Base-by-base conservation (phyloP, 169 alveolate species). In the Eimeria necatrix region DNA sequence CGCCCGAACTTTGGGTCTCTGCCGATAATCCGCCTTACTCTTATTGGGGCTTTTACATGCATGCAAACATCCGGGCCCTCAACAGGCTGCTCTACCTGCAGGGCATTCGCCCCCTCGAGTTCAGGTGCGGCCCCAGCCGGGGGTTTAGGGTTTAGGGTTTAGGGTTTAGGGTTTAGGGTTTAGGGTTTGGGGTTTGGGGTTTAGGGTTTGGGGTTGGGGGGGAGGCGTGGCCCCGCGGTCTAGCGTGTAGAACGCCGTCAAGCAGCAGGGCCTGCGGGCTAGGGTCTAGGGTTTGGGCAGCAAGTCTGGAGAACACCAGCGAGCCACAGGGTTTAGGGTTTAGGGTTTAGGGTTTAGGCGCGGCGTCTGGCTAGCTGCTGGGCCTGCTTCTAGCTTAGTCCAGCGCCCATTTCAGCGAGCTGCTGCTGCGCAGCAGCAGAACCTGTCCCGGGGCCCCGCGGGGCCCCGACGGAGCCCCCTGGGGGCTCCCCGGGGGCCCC, bases 41-140 rank as follows among this genome's bases (percentile, higher is more conserved):
- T 80, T 98, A 98, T 96, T 98, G 98, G 97, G 97, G 97, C 24
- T 98, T 96, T 96, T 98, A 98, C 93, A 97, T 98, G 89, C 97
- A 98, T 93, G 97, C 97, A 22, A 98, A 98, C 95, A 94, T 98
- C 51, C 94, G 97, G 12, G 92, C 96, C 41, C 95, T 98, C 56
- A 98, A 98, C 93, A 96, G 95, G 87, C 97, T 98, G 71, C 89
- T 98, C 91, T 95, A 71, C 46, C 83, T 96, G 56, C 89, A 98
- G 51, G 98, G 98, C 10, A 60, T 98, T 92, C 95, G 97, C 26
- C 97, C 98, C 20, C 59, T 97, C 85, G 94, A 95, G 49, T 97
- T 97, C 95, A 96, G 98, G 98, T 96, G 41, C 41, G 41, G 0
- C 20, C 41, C 41, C 1, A 14, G n/a, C n/a, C n/a, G n/a, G n/a